Evolutionary conservation across 805 yeast genomes (phyloP).

Genomic region (Yarrowia sp.): DNA sequence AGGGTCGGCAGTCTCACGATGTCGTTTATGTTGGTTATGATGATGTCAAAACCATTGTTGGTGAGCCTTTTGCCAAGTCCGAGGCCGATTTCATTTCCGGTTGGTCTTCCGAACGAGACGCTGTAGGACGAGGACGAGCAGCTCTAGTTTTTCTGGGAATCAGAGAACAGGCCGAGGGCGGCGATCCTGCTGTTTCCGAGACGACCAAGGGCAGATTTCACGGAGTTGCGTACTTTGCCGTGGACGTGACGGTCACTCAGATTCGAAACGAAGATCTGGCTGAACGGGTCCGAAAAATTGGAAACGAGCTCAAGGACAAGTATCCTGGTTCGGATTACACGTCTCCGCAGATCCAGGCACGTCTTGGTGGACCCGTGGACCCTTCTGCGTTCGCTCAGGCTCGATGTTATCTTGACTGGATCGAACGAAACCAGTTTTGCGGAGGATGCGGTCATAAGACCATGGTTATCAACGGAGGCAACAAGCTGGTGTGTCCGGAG

Average conservation of each 20-base stretch:
- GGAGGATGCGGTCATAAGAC: conserved; percentile 72
- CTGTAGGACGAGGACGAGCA: conserved; percentile 31
- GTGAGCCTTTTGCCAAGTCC: conserved; percentile 37
- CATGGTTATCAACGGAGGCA: conserved; percentile 43
- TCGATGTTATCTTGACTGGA: conserved; percentile 83
- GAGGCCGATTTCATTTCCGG: conserved; percentile 36
- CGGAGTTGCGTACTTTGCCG: conserved; percentile 44
- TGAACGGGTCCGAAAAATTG: conserved; percentile 28
- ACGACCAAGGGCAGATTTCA: conserved; percentile 31
- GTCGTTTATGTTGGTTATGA: conserved; percentile 30
- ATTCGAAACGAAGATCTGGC: conserved; percentile 28
- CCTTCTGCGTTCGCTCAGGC: conserved; percentile 77
- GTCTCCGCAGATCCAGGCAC: conserved; percentile 20
- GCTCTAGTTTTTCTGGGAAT: conserved; percentile 49
- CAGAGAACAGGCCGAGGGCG: conserved; percentile 34
- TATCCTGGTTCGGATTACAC: conserved; percentile 21
- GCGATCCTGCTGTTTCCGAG: conserved; percentile 30
- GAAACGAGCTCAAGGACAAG: conserved; percentile 17
- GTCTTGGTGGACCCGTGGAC: conserved; percentile 40
- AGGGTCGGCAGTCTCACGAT: neutral
- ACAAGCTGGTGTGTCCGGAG: conserved; percentile 42
- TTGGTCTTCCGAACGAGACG: conserved; percentile 40
- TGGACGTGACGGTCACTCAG: conserved; percentile 34
- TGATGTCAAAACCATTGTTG: conserved; percentile 37
- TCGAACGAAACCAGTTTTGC: conserved; percentile 66